phyloP scores from a whole-genome alignment of 208 protist species.

The Leishmania braziliensis region DNA sequence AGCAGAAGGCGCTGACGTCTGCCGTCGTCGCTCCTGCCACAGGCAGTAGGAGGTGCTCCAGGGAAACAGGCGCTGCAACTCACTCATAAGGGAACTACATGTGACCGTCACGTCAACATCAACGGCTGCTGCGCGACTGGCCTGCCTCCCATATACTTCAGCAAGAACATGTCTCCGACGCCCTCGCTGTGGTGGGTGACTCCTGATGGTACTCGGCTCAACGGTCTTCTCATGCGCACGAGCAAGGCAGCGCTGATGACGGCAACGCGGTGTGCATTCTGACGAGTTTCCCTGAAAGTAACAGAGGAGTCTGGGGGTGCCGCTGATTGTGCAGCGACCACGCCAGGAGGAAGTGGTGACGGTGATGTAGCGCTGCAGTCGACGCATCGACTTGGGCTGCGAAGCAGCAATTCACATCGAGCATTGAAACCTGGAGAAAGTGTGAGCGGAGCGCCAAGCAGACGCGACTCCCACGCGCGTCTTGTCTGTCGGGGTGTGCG shows the following conservation, averaged over 20 bases:
- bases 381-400: neutral
- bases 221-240: neutral
- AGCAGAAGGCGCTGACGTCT: neutral
- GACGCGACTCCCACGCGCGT: neutral
- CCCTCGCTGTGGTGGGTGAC: neutral
- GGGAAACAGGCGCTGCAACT: slow-evolving; percentile 32
- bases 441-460: neutral
- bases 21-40: neutral
- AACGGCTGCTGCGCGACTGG: neutral
- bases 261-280: neutral
- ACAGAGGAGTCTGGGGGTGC: neutral
- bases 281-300: neutral
- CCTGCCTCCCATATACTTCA: too few relatives aligned
- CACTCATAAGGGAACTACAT: slow-evolving; percentile 13
- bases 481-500: neutral
- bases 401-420: too few relatives aligned
- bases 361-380: neutral
- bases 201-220: neutral
- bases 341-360: neutral
- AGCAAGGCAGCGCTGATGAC: neutral
- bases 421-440: neutral
- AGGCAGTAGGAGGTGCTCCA: slow-evolving; percentile 2
- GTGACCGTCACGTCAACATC: slow-evolving; percentile 29
- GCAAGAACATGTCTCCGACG: neutral
- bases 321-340: neutral